Conservation (phyloP, 2,329 filamentous ascomycete species). For the Neospermospora avenae region DNA sequence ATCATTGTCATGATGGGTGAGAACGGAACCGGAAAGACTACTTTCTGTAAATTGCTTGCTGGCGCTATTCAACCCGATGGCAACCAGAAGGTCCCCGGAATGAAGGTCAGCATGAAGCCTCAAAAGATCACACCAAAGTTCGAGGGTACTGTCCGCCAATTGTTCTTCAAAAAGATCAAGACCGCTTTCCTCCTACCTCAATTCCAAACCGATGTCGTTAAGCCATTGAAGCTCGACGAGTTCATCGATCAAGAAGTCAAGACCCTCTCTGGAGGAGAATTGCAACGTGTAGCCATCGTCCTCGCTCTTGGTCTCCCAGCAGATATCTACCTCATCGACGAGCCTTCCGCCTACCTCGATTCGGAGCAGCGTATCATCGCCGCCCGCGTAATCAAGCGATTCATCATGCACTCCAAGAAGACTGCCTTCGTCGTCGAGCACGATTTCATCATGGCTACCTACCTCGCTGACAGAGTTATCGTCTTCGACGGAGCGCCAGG, state of each 20-base stretch:
- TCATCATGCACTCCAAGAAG: conserved; percentile 99
- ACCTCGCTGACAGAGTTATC: conserved; percentile 86
- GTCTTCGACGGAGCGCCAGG: conserved; percentile 96
- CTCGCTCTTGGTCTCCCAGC: conserved; percentile 92
- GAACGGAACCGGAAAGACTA: conserved; percentile 99
- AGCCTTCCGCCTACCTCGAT: conserved; percentile 95
- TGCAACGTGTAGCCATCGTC: conserved; percentile 98
- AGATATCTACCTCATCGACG: conserved; percentile 98
- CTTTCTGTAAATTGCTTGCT: conserved; percentile 94
- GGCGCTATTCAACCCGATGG: conserved; percentile 90
- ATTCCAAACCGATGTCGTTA: conserved; percentile 99
- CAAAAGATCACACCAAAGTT: conserved; percentile 99
- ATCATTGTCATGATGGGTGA: conserved; percentile 99
- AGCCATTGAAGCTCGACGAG: conserved; percentile 97
- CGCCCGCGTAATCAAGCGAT: conserved; percentile 96
- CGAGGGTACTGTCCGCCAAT: conserved; percentile 89
- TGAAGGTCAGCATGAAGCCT: conserved; percentile 99
- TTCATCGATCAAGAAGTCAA: conserved; percentile 99
- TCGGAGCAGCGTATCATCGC: conserved; percentile 99
- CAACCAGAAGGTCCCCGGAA: conserved; percentile 73
- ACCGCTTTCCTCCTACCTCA: conserved; percentile 92
- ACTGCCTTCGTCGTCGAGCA: conserved; percentile 99
- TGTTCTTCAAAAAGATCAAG: conserved; percentile 99
- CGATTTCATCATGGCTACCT: conserved; percentile 95
- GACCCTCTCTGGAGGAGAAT: conserved; percentile 97